A percentile compares a stretch with the other conserved stretches of the same genome.
Evolutionary conservation across 176 grass and related monocot genomes (phyloP).

Genomic region (Tuctoria greenei): DNA sequence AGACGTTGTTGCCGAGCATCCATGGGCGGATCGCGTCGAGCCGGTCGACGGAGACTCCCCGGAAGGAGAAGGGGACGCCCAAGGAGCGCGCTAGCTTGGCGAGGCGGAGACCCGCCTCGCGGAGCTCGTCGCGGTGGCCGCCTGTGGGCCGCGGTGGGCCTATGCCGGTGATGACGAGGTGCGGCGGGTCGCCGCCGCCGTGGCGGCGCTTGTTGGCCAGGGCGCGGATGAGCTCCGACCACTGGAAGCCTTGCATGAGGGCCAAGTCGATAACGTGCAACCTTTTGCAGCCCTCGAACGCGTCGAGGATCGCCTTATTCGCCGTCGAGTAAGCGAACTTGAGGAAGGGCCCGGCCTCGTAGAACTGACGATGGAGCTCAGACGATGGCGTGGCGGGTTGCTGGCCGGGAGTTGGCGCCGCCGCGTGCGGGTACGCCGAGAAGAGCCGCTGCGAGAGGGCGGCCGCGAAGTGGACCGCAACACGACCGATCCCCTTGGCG

Average conservation of each 20-base stretch:
- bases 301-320: conserved; percentile 62
- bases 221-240: conserved; percentile 51
- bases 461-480: conserved; percentile 59
- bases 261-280: conserved; percentile 65
- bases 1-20: conserved; percentile 43
- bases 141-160: neutral
- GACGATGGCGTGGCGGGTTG: neutral
- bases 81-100: conserved; percentile 47
- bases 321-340: conserved; percentile 75
- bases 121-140: conserved; percentile 44
- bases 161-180: conserved; percentile 54
- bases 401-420: accelerated
- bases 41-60: conserved; percentile 32
- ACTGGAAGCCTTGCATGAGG: conserved; percentile 60
- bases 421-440: neutral
- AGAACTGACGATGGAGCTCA: conserved; percentile 51
- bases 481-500: conserved; percentile 57
- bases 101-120: conserved; percentile 59
- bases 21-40: conserved; percentile 47
- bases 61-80: conserved; percentile 55
- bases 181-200: conserved; percentile 36
- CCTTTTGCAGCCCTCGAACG: conserved; percentile 18
- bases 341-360: conserved; percentile 65
- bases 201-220: too few relatives aligned
- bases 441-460: conserved; percentile 61